These are phyloP conservation scores for Ottelia alismoides DNA, from an alignment of 106 monocot genomes.

Conservation along the genomic window DNA sequence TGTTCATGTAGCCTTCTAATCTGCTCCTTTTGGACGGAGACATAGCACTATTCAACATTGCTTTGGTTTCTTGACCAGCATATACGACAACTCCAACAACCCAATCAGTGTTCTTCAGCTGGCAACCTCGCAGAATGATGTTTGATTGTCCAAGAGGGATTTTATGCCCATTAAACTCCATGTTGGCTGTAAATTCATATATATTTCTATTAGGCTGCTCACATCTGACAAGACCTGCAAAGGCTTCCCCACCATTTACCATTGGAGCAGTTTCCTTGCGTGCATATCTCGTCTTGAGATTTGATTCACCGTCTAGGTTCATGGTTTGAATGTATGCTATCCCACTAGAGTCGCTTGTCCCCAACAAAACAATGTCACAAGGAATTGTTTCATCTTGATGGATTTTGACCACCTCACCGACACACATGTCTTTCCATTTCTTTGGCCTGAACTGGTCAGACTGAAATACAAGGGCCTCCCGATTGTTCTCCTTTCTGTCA, in stretches of 20 bases:
- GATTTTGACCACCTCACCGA: constrained; percentile 91
- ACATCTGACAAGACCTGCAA: constrained; percentile 72
- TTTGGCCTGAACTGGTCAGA: constrained; percentile 54
- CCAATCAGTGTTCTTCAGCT: constrained; percentile 93
- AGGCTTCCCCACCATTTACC: constrained; percentile 36
- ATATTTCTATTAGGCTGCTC: constrained; percentile 98
- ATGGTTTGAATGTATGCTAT: constrained; percentile 97
- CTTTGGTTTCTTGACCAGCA: constrained; percentile 99
- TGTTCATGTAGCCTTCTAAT: constrained; percentile 93
- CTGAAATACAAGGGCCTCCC: constrained; percentile 65
- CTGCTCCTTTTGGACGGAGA: constrained; percentile 95
- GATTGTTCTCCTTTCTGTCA: constrained; percentile 87
- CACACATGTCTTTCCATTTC: constrained; percentile 81
- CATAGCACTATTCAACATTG: constrained; percentile 90
- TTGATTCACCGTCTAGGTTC: constrained; percentile 99
- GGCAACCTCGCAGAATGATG: constrained; percentile 91
- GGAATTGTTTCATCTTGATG: constrained; percentile 75
- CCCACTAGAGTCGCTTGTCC: constrained; percentile 88
- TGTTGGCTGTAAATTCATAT: constrained; percentile 86
- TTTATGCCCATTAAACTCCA: constrained; percentile 75
- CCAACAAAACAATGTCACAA: constrained; percentile 88
- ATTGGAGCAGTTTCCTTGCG: constrained; percentile 68
- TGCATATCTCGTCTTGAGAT: constrained; percentile 94
- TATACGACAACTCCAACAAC: constrained; percentile 89
- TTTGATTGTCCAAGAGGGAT: constrained; percentile 92